Evolutionary conservation across 768 basidiomycete species (phyloP), one percentile per base, ranked within the genome.

Genomic region (Lentinus tigrinus): DNA sequence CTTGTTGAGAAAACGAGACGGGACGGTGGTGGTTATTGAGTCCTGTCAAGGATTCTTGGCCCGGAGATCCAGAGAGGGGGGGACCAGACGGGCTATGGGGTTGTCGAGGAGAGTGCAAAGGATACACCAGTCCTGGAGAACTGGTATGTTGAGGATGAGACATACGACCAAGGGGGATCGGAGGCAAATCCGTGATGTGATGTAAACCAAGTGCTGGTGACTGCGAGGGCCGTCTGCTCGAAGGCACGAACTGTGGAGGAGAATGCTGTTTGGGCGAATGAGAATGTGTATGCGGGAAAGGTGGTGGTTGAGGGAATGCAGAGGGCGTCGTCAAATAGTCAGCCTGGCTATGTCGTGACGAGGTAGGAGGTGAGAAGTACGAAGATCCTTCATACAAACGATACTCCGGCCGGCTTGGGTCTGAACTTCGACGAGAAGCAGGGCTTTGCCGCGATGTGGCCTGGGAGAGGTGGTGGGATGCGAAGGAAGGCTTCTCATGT

Each of bases 271-370:
- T 27, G 16, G 36, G 52, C 2, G 58, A 36, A 27, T n/a, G 11
- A 24, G 24, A 27, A 24, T 44, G 52, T n/a, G 21, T 48, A 46
- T 24, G 43, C 9, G 40, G 40, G 13, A 42, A 46, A 4, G 53
- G 44, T 28, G 50, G 17, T 11, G 51, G 52, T 14, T 26, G 23
- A 21, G 40, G 52, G 46, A 37, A 24, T 9, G 38, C 26, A 2
- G 53, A 21, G 34, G 54, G 52, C 24, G 56, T 19, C 27, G 56
- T 24, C 16, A 46, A 21, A 5, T 47, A 42, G 24, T 60, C 54
- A 26, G 62, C 54, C 26, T 47, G 58, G n/a, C 50, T 43, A 54
- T 55, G 57, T 13, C 43, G 58, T 11, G 54, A 54, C 23, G 64
- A 61, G 10, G 46, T 16, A 6, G 60, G 55, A 24, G 57, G 56